These are phyloP conservation scores for Elongisporangium prolatum DNA, from an alignment of 352 stramenopile genomes.

Conservation along the genomic window DNA sequence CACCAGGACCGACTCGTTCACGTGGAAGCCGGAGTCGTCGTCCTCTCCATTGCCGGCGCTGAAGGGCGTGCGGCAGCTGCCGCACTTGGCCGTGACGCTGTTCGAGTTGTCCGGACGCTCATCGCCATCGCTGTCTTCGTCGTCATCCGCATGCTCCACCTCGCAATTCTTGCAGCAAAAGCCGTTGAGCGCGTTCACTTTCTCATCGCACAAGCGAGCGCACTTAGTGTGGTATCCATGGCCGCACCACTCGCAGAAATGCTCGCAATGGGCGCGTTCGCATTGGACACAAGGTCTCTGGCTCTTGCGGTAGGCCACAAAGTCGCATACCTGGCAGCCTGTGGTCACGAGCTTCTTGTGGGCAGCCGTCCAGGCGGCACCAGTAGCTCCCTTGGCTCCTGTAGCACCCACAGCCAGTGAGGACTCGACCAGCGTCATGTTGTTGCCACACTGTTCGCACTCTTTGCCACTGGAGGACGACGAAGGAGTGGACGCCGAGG, in stretches of 20 bases:
- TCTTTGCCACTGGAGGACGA: constrained; percentile 33
- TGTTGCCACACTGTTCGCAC: constrained; percentile 49
- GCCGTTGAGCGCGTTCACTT: constrained; percentile 43
- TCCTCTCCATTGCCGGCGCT: constrained; percentile 23
- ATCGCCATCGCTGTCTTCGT: constrained; percentile 33
- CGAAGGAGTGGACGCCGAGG: constrained; percentile 8
- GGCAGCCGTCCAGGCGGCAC: constrained; percentile 27
- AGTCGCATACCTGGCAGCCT: constrained; percentile 80
- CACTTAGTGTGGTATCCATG: constrained; percentile 78
- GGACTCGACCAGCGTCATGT: constrained; percentile 23
- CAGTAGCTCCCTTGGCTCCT: constrained; percentile 9
- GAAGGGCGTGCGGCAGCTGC: constrained; percentile 57
- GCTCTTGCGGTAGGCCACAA: constrained; percentile 62
- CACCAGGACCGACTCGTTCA: constrained; percentile 81
- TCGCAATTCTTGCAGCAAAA: constrained; percentile 79
- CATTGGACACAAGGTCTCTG: constrained; percentile 68
- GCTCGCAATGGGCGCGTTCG: constrained; percentile 48
- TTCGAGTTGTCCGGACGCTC: constrained; percentile 27
- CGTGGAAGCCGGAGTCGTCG: constrained; percentile 46
- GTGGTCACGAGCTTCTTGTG: constrained; percentile 47
- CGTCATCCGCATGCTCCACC: constrained; percentile 53
- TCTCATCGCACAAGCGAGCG: constrained; percentile 40
- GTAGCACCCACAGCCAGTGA: constrained; percentile 4
- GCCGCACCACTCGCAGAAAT: constrained; percentile 85
- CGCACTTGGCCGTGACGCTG: constrained; percentile 61